A percentile compares a stretch with the other conserved stretches of the same genome.
Conservation (phyloP, 2,329 filamentous ascomycete genomes). For the Chrysoporthe puriensis region DNA sequence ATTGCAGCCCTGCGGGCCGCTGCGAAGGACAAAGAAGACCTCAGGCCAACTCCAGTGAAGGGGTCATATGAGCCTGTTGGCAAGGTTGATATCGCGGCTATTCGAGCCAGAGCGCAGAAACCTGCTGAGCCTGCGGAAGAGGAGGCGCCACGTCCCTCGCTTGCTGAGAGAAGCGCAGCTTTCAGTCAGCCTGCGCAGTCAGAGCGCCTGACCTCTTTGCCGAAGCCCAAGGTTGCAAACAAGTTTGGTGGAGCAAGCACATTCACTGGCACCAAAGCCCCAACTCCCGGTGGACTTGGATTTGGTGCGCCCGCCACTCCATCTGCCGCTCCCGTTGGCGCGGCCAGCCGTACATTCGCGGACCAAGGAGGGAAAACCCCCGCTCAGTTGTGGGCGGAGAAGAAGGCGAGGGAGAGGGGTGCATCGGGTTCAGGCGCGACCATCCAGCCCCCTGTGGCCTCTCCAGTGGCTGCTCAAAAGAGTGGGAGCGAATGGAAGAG, state of each 20-base stretch:
- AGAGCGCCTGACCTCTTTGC: slow-evolving; percentile 82
- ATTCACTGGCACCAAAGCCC: slow-evolving; percentile 89
- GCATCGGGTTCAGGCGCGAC: slow-evolving; percentile 50
- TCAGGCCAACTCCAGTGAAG: slow-evolving; percentile 83
- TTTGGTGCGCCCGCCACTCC: slow-evolving; percentile 65
- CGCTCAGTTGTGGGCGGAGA: slow-evolving; percentile 96
- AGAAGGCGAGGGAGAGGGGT: slow-evolving; percentile 81
- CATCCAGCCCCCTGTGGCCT: slow-evolving; percentile 47
- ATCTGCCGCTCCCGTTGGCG: slow-evolving; percentile 68
- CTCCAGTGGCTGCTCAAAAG: slow-evolving; percentile 66
- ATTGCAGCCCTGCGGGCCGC: slow-evolving; percentile 85
- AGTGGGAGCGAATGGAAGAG: slow-evolving; percentile 89
- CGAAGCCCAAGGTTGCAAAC: slow-evolving; percentile 94
- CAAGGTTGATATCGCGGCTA: slow-evolving; percentile 96
- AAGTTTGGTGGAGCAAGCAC: slow-evolving; percentile 74
- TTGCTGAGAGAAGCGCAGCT: slow-evolving; percentile 76
- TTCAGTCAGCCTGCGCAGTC: slow-evolving; percentile 66
- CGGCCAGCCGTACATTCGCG: slow-evolving; percentile 90
- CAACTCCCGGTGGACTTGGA: slow-evolving; percentile 69
- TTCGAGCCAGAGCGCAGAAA: slow-evolving; percentile 80
- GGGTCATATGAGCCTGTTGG: slow-evolving; percentile 93
- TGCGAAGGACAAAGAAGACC: slow-evolving; percentile 71
- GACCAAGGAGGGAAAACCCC: slow-evolving; percentile 95
- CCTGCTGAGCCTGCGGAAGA: slow-evolving; percentile 49
- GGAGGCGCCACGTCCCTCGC: slow-evolving; percentile 55